Conservation (phyloP, 164 flowering plant genomes). For the Vitis labrusca region DNA sequence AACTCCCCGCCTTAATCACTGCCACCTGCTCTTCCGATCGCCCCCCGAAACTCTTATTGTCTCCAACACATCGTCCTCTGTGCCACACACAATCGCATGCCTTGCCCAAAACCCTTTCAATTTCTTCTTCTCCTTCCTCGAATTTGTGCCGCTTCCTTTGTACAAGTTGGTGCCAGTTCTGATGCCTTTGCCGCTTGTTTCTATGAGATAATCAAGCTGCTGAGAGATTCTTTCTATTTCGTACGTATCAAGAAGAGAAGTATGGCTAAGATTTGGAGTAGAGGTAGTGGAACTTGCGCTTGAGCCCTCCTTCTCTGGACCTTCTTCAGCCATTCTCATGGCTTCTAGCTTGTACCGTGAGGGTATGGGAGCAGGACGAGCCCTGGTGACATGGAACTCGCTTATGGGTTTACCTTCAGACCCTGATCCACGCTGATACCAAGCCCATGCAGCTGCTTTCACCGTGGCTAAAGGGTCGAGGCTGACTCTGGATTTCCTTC, state of each 20-base stretch:
- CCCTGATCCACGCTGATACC: conserved; percentile 63
- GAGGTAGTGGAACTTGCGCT: too few species aligned
- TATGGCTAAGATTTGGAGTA: conserved; percentile 7
- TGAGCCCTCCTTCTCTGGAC: background rate
- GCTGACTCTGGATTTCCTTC: conserved; percentile 7
- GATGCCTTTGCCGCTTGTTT: conserved; percentile 12
- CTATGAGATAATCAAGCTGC: conserved; percentile 33
- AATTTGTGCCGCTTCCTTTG: background rate
- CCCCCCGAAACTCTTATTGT: conserved; percentile 10
- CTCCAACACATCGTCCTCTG: conserved; percentile 33
- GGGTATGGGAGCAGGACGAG: conserved; percentile 19
- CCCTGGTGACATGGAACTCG: conserved; percentile 31
- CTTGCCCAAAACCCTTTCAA: conserved; percentile 26
- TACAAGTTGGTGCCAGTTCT: background rate
- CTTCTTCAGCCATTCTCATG: conserved; percentile 3
- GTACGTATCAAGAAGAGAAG: conserved; percentile 49
- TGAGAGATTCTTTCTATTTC: conserved; percentile 49
- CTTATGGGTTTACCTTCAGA: conserved; percentile 25
- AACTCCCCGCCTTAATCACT: background rate
- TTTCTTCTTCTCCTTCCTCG: conserved; percentile 16
- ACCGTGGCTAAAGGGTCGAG: conserved; percentile 33
- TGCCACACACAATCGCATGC: conserved; percentile 32
- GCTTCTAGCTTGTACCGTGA: conserved; percentile 61
- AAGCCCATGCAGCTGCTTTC: conserved; percentile 80
- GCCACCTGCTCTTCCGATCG: conserved; percentile 6